phyloP scores from a whole-genome alignment of 2,329 filamentous ascomycete species.

The Curvularia eragrostidis region DNA sequence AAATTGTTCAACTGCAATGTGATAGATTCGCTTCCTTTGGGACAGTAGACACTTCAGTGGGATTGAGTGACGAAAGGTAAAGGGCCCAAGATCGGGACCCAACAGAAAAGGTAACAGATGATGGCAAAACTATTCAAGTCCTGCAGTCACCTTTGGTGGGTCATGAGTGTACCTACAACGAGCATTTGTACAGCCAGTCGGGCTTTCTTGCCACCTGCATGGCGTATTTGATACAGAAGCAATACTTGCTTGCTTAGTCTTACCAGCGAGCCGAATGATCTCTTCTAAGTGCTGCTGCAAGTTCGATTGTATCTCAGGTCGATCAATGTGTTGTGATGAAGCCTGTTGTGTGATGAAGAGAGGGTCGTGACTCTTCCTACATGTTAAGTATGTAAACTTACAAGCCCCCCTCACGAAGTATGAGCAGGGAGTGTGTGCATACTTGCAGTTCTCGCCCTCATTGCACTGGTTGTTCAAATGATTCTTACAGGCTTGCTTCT shows the following conservation, averaged over 20 bases:
- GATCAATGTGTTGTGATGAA: not conserved
- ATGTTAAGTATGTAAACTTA: not conserved
- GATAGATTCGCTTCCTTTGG: not conserved
- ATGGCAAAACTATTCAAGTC: not conserved
- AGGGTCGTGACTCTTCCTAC: conserved; percentile 1
- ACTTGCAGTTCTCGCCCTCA: conserved; percentile 1
- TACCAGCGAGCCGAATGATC: not conserved
- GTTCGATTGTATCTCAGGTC: not conserved
- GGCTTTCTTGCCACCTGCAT: not conserved
- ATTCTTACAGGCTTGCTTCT: not conserved
- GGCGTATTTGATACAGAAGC: not conserved
- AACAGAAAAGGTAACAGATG: not conserved
- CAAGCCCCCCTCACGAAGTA: not conserved
- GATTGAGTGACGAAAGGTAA: too few species aligned
- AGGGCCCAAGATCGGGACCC: not conserved
- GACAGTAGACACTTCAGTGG: not conserved
- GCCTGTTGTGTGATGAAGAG: not conserved
- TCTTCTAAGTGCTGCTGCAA: not conserved
- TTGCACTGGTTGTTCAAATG: not conserved
- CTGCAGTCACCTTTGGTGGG: not conserved
- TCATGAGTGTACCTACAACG: not conserved
- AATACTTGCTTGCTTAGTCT: not conserved
- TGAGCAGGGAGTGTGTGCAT: not conserved
- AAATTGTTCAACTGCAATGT: too few species aligned
- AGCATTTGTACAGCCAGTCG: not conserved